These are phyloP conservation scores for Leccinum aurantiacum DNA, from an alignment of 768 basidiomycete genomes.

Conservation along the genomic window DNA sequence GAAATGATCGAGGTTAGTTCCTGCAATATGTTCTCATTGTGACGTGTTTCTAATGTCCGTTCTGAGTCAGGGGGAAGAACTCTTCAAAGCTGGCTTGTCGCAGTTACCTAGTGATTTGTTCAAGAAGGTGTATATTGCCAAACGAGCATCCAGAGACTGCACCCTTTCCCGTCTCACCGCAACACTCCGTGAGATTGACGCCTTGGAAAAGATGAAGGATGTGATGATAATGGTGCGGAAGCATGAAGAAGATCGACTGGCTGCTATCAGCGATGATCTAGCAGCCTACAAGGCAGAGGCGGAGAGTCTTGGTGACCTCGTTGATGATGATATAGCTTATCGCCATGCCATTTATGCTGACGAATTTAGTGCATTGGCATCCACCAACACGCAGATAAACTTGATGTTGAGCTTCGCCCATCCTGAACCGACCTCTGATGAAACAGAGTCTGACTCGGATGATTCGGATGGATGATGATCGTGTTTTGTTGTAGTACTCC, in stretches of 20 bases:
- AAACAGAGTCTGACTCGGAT: not conserved
- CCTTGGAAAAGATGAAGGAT: not conserved
- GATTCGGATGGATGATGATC: not conserved
- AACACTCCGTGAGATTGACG: not conserved
- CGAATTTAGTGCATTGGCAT: not conserved
- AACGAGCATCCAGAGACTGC: not conserved
- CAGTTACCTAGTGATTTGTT: not conserved
- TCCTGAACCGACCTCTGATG: not conserved
- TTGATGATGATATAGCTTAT: not conserved
- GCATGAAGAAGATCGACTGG: not conserved
- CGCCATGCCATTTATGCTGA: not conserved
- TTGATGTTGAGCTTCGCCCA: not conserved
- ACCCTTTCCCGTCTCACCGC: not conserved
- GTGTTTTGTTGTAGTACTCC: too few relatives aligned
- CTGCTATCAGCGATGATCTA: not conserved
- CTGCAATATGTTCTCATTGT: not conserved
- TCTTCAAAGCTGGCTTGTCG: not conserved
- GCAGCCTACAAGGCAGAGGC: not conserved
- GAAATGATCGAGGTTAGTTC: not conserved
- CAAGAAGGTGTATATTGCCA: not conserved
- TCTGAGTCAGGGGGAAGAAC: not conserved
- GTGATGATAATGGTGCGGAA: not conserved
- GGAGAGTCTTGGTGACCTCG: not conserved
- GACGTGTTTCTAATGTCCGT: not conserved
- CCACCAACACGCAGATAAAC: not conserved